These are phyloP conservation scores for Yamadazyma sp. DNA, from an alignment of 805 yeast genomes.

Conservation along the genomic window DNA sequence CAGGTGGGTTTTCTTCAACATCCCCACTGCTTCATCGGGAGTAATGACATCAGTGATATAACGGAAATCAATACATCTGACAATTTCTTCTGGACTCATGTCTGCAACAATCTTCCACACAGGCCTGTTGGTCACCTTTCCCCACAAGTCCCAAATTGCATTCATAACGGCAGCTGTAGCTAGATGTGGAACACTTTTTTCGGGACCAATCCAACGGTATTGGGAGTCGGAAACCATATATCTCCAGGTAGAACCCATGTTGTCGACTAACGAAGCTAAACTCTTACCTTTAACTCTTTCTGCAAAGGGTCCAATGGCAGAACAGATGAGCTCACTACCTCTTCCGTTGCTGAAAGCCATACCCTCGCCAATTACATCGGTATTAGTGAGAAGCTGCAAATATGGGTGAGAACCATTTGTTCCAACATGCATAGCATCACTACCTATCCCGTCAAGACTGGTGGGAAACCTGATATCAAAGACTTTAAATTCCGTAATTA, in stretches of 20 bases:
- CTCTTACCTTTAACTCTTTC: slow-evolving; percentile 33
- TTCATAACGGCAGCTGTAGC: slow-evolving; percentile 43
- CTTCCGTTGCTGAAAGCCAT: slow-evolving; percentile 34
- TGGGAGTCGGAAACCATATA: slow-evolving; percentile 40
- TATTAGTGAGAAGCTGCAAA: slow-evolving; percentile 28
- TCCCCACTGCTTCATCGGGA: slow-evolving; percentile 39
- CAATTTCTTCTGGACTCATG: slow-evolving; percentile 42
- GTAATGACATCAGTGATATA: slow-evolving; percentile 44
- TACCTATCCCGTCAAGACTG: slow-evolving; percentile 37
- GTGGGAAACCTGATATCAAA: slow-evolving; percentile 40
- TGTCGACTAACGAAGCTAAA: slow-evolving; percentile 29
- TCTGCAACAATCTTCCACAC: slow-evolving; percentile 44
- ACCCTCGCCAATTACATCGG: slow-evolving; percentile 35
- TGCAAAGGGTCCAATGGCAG: slow-evolving; percentile 37
- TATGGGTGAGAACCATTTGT: slow-evolving; percentile 46
- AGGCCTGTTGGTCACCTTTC: slow-evolving; percentile 35
- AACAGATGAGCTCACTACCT: slow-evolving; percentile 16
- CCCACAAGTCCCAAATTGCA: slow-evolving; percentile 47
- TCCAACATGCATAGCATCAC: slow-evolving; percentile 43
- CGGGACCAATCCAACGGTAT: slow-evolving; percentile 48
- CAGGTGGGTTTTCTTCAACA: slow-evolving; percentile 25
- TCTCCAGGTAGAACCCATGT: slow-evolving; percentile 43
- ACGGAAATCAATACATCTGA: slow-evolving; percentile 40
- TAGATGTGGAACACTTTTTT: slow-evolving; percentile 41
- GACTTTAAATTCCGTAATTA: slow-evolving; percentile 27